phyloP scores from a whole-genome alignment of 331 rosid genomes.

The Malus hybrid region DNA sequence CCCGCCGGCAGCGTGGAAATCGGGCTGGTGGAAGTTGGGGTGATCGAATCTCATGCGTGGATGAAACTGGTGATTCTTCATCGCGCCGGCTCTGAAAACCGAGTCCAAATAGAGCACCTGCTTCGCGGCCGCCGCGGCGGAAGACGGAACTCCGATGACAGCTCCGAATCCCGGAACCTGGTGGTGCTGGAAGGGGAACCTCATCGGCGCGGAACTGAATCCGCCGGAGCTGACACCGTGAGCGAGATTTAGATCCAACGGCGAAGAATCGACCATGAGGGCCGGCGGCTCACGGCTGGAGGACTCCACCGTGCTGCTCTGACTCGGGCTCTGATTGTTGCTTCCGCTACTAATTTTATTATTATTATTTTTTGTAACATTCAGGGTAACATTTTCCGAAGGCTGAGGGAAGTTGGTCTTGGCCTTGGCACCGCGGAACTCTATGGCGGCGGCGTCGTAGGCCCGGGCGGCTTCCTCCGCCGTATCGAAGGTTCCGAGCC shows the following conservation, averaged over 20 bases:
- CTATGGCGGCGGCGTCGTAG: conserved; percentile 78
- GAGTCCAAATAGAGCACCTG: conserved; percentile 50
- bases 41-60: conserved; percentile 30
- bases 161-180: conserved; percentile 19
- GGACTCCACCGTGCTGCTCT: conserved; percentile 96
- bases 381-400: conserved; percentile 16
- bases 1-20: conserved; percentile 15
- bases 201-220: conserved; percentile 9
- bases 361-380: background rate
- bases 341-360: background rate
- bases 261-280: conserved; percentile 53
- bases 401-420: conserved; percentile 69
- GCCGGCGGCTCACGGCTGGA: conserved; percentile 68
- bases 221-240: conserved; percentile 15
- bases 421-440: conserved; percentile 91
- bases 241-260: conserved; percentile 55
- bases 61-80: conserved; percentile 11
- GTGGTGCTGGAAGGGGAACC: conserved; percentile 56
- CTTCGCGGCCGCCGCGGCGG: conserved; percentile 19
- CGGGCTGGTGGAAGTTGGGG: background rate
- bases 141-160: conserved; percentile 18
- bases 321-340: conserved; percentile 62
- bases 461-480: conserved; percentile 96
- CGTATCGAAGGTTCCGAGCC: conserved; percentile 97
- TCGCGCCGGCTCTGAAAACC: conserved; percentile 44